These are phyloP conservation scores for Claviceps paspali DNA, from an alignment of 2,329 filamentous ascomycete species.

Conservation along the genomic window DNA sequence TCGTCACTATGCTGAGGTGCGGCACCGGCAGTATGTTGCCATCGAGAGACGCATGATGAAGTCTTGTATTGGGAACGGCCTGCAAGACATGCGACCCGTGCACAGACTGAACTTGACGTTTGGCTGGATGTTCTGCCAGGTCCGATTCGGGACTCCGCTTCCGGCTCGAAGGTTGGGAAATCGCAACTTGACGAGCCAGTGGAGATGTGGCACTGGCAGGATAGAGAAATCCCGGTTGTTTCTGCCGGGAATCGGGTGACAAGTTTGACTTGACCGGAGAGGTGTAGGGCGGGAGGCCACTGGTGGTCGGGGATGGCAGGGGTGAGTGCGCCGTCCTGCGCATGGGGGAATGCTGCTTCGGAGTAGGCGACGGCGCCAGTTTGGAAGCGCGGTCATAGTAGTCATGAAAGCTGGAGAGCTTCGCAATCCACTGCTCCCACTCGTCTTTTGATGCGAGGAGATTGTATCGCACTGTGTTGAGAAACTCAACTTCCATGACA, in stretches of 20 bases:
- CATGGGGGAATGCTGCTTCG: conserved; percentile 25
- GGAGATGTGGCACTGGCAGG: conserved; percentile 30
- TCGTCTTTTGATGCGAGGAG: conserved; percentile 72
- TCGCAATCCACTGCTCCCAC: conserved; percentile 77
- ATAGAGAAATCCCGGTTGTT: conserved; percentile 24
- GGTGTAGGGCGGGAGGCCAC: conserved; percentile 19
- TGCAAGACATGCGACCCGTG: conserved; percentile 7
- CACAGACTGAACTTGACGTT: conserved; percentile 25
- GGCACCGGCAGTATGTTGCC: conserved; percentile 47
- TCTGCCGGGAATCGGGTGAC: conserved; percentile 24
- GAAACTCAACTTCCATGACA: conserved; percentile 98
- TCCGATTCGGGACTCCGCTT: conserved; percentile 39
- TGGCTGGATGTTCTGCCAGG: conserved; percentile 36
- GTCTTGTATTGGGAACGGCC: conserved; percentile 8
- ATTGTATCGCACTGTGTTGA: conserved; percentile 96
- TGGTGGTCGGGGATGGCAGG: conserved; percentile 32
- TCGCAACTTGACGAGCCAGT: conserved; percentile 29
- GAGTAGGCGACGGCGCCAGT: conserved; percentile 25
- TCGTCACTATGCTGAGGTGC: conserved; percentile 51
- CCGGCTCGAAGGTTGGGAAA: conserved; percentile 24
- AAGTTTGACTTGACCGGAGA: conserved; percentile 19
- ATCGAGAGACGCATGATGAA: conserved; percentile 11
- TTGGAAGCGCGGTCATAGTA: conserved; percentile 61
- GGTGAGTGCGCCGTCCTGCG: conserved; percentile 27
- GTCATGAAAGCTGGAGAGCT: conserved; percentile 65